Conservation (phyloP, 345 rosid species). For the Pistacia integerrima region DNA sequence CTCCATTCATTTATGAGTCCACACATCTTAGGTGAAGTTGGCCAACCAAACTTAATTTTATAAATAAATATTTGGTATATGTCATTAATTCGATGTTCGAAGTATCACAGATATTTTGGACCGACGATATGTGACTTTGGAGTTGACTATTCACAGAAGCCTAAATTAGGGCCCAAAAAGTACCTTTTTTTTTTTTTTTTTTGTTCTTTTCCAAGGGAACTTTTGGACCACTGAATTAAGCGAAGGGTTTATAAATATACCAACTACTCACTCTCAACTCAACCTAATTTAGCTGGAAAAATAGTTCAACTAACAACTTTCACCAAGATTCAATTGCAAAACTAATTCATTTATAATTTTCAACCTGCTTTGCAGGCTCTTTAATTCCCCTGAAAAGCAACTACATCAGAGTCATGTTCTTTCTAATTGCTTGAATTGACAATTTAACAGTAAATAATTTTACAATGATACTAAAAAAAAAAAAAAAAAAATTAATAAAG, state of each 20-base stretch:
- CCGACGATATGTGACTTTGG: neutral
- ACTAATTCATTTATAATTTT: constrained; percentile 9
- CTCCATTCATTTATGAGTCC: too few species aligned
- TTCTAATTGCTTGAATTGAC: neutral
- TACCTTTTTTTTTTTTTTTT: too few species aligned
- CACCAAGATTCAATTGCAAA: constrained; percentile 1
- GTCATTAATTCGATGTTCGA: too few species aligned
- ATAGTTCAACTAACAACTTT: constrained; percentile 23
- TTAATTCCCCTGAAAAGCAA: constrained; percentile 25
- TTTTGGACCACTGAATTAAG: constrained; percentile 16
- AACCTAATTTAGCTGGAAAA: constrained; percentile 22
- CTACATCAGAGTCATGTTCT: neutral
- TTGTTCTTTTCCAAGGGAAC: neutral
- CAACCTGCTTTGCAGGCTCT: constrained; percentile 33
- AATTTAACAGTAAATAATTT: neutral
- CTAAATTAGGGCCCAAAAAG: too few species aligned
- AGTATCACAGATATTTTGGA: constrained; percentile 3
- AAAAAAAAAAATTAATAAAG: too few species aligned
- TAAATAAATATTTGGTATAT: too few species aligned
- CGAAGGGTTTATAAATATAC: constrained; percentile 1
- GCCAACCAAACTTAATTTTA: too few species aligned
- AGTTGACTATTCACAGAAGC: neutral
- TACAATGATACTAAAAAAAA: neutral
- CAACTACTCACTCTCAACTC: neutral
- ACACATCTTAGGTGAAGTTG: too few species aligned